These are phyloP conservation scores for Clonostachys sp. DNA, from an alignment of 2,329 filamentous ascomycete species.

Conservation along the genomic window DNA sequence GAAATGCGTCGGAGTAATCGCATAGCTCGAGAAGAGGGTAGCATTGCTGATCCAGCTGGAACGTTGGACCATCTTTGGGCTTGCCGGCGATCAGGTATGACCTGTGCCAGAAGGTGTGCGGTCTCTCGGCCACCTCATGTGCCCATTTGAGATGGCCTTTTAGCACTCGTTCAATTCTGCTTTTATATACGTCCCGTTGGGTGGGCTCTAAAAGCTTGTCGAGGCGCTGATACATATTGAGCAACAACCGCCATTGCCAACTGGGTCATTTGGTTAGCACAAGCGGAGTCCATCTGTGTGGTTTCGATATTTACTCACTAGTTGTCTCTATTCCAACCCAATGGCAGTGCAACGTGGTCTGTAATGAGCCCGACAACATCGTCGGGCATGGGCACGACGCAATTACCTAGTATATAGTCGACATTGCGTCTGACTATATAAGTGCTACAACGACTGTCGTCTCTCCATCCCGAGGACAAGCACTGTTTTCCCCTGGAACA, in stretches of 20 bases:
- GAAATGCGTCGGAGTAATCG: not conserved
- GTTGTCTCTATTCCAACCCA: not conserved
- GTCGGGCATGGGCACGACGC: not conserved
- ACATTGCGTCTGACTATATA: not conserved
- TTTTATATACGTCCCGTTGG: not conserved
- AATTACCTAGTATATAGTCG: not conserved
- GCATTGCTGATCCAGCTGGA: constrained; percentile 1
- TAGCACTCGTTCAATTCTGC: not conserved
- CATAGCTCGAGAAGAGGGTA: constrained; percentile 4
- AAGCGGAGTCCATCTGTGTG: too few species aligned
- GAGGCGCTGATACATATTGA: not conserved
- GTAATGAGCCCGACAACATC: not conserved
- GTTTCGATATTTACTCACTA: not conserved
- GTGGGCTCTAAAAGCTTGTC: not conserved
- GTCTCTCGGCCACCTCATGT: not conserved
- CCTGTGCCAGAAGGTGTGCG: not conserved
- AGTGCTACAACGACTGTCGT: not conserved
- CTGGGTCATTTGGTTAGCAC: not conserved
- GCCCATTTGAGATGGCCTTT: not conserved
- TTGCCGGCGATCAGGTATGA: not conserved
- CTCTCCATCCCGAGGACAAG: too few species aligned
- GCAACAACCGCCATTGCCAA: not conserved
- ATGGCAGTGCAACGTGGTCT: not conserved
- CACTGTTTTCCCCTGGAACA: too few species aligned
- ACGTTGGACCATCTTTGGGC: not conserved